A percentile compares a stretch with the other conserved stretches of the same genome.
Evolutionary conservation across 352 stramenopile species (phyloP).

Genomic region (Phytophthora parvispora): DNA sequence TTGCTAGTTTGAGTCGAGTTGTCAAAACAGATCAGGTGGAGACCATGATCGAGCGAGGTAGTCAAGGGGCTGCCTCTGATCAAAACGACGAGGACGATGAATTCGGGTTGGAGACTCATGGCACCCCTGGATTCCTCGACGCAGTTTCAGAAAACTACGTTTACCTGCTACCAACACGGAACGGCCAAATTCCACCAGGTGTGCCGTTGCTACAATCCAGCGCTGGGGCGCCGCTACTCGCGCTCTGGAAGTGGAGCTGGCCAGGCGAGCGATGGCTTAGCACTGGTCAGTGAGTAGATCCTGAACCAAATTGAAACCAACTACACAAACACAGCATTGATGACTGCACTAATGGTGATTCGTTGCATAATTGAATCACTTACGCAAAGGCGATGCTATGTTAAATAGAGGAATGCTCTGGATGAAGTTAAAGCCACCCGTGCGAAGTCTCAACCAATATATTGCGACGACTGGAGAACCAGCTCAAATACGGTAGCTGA

Average conservation of each 20-base stretch:
- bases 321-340: not conserved
- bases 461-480: no score
- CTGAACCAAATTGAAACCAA: not conserved
- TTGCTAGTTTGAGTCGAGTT: constrained; percentile 7
- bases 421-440: no score
- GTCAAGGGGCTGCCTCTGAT: not conserved
- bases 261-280: constrained; percentile 23
- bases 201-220: constrained; percentile 26
- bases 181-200: constrained; percentile 34
- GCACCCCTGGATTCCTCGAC: not conserved
- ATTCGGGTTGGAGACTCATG: constrained; percentile 2
- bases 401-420: no score
- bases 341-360: no score
- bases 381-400: no score
- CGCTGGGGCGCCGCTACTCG: constrained; percentile 22
- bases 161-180: constrained; percentile 30
- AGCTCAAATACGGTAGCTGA: no score
- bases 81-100: constrained; percentile 19
- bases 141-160: constrained; percentile 18
- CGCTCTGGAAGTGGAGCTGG: constrained; percentile 46
- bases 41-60: not conserved
- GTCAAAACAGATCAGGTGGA: not conserved
- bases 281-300: constrained; percentile 18
- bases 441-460: no score
- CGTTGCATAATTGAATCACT: no score